Evolutionary conservation across 2,329 filamentous ascomycete species (phyloP), one percentile per base, ranked within the genome.

Genomic region (Ophiosphaerella korrae): DNA sequence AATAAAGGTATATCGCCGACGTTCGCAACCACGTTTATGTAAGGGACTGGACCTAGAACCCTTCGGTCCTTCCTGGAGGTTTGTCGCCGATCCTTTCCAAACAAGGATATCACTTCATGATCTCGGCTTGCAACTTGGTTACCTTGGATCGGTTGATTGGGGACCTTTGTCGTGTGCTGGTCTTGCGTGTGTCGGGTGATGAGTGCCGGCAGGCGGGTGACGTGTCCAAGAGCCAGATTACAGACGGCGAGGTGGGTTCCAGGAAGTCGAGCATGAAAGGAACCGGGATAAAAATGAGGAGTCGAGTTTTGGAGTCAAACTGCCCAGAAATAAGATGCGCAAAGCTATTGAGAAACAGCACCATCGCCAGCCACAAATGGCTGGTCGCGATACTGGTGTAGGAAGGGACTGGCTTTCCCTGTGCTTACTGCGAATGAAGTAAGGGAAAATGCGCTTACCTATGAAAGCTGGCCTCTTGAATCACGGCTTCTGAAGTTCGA

Each of bases 401-500:
- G 26, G 26, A 29, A 29, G 11, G 5, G 11, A 11, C 26, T 6
- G 11, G 26, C 11, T 29, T 29, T 29, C 26, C 6, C 8, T 6
- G 26, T 8, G 26, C 26, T 14, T 9, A 6, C 14, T 31, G 13
- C 13, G 5, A 24, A 42, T 13, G 42, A 42, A 31, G 18, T 21
- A 21, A 47, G 6, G 23, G 34, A 48, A 2, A n/a, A 48, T 38
- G 23, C 40, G 55, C 68, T 53, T 64, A 71, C 69, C 63, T 68
- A 36, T 68, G 64, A 39, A 67, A 68, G 24, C 57, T 54, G 21
- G 57, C 50, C 16, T 63, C 63, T 36, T 65, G 62, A 45, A 67
- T 62, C 13, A 71, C 61, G 9, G 66, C 66, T 36, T 71, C 68
- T 14, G 70, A 72, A 42, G 65, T 64, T 52, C 68, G 66, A 53